Percentiles rank a stretch among this genome's conserved stretches.
phyloP scores from a whole-genome alignment of 495 filamentous ascomycete species.

The Amorphotheca resinae region DNA sequence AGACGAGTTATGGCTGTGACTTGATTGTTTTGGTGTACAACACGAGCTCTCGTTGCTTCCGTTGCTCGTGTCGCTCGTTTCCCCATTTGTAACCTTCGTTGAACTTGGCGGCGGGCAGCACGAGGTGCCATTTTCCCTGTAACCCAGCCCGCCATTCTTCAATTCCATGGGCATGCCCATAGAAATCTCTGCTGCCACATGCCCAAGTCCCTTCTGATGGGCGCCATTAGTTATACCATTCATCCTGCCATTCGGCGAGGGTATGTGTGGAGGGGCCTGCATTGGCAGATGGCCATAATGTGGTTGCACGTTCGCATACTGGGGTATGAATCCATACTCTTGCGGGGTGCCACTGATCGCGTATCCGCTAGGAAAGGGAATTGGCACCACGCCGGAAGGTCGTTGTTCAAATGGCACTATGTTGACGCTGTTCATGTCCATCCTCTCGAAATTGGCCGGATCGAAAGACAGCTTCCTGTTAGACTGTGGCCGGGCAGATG shows the following conservation, averaged over 20 bases:
- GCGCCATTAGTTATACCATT: neutral
- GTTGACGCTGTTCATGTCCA: conserved; percentile 32
- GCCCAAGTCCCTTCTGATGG: conserved; percentile 1
- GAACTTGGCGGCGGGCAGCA: conserved; percentile 2
- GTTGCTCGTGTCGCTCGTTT: neutral
- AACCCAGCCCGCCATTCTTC: neutral
- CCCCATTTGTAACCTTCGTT: neutral
- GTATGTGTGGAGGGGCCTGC: conserved; percentile 12
- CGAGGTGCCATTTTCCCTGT: conserved; percentile 1
- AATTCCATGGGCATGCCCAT: conserved; percentile 10
- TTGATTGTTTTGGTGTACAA: conserved; percentile 15
- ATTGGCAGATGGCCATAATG: conserved; percentile 9
- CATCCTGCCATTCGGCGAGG: neutral
- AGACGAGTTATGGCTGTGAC: conserved; percentile 14
- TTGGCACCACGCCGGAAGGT: conserved; percentile 1
- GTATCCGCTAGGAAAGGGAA: conserved; percentile 9
- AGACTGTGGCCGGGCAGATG: conserved; percentile 15
- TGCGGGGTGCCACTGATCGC: conserved; percentile 2
- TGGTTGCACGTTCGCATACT: conserved; percentile 13
- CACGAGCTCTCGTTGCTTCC: conserved; percentile 9
- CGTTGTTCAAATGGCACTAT: conserved; percentile 18
- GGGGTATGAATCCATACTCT: conserved; percentile 11
- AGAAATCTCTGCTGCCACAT: conserved; percentile 14
- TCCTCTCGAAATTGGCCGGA: conserved; percentile 28
- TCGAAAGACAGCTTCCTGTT: conserved; percentile 35